These are phyloP conservation scores for Aciculoconidium aculeatum DNA, from an alignment of 805 yeast genomes.

Conservation along the genomic window DNA sequence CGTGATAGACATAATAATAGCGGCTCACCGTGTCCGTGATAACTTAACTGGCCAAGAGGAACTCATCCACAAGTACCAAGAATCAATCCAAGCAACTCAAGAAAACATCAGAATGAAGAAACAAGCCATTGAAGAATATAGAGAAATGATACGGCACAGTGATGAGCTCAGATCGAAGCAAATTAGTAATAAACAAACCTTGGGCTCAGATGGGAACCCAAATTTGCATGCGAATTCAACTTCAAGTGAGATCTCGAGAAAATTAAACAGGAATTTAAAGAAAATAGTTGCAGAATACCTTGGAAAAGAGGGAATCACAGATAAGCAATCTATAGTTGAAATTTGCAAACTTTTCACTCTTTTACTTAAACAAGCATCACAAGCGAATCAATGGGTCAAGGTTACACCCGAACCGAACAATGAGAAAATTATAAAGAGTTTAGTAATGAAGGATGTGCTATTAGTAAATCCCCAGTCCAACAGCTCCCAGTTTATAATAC, in stretches of 20 bases:
- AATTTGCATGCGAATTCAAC: too few species aligned
- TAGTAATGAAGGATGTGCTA: slow-evolving; percentile 5
- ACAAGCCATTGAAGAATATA: slow-evolving; percentile 3
- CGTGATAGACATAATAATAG: slow-evolving; percentile 21
- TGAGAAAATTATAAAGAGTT: slow-evolving; percentile 1
- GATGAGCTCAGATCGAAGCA: neutral
- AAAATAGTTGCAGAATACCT: slow-evolving; percentile 1
- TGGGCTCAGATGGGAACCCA: too few species aligned
- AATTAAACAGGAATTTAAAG: slow-evolving; percentile 3
- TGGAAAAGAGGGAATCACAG: too few species aligned
- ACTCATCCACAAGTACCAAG: neutral
- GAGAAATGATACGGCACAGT: slow-evolving; percentile 1
- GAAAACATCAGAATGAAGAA: neutral
- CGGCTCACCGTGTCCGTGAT: slow-evolving; percentile 10
- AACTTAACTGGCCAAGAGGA: slow-evolving; percentile 3
- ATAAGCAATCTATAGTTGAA: too few species aligned
- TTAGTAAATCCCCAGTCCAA: too few species aligned
- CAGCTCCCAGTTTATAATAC: too few species aligned
- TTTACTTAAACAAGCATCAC: slow-evolving; percentile 1
- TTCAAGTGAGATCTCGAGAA: neutral
- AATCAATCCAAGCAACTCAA: neutral
- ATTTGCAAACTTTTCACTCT: too few species aligned
- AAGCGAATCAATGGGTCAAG: slow-evolving; percentile 5
- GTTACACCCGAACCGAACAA: slow-evolving; percentile 2
- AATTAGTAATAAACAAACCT: neutral